phyloP scores from a whole-genome alignment of 306 rosid genomes.

The Prunus armeniaca region DNA sequence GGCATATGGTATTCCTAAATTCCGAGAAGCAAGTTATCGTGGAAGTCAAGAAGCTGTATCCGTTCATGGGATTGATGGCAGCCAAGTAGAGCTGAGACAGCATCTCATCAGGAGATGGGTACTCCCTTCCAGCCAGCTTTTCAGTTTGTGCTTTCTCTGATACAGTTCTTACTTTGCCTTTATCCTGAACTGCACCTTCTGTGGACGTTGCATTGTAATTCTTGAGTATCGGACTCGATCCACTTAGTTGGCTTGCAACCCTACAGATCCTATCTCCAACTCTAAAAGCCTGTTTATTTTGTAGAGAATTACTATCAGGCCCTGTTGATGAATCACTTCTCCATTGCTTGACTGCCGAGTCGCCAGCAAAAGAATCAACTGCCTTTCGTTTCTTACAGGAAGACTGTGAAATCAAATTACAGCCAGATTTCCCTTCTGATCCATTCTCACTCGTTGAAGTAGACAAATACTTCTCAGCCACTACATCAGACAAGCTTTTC shows the following conservation, averaged over 20 bases:
- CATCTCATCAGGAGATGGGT: conserved; percentile 41
- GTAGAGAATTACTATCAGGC: conserved; percentile 6
- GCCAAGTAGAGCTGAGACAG: conserved; percentile 43
- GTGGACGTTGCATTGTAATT: conserved; percentile 19
- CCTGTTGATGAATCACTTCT: not conserved
- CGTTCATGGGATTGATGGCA: conserved; percentile 44
- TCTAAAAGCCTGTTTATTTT: conserved; percentile 28
- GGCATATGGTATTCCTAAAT: conserved; percentile 40
- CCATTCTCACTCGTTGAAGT: conserved; percentile 21
- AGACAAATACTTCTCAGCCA: conserved; percentile 28
- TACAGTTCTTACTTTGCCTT: conserved; percentile 7
- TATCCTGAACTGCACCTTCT: conserved; percentile 4
- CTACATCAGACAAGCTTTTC: conserved; percentile 40
- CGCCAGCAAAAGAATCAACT: conserved; percentile 22
- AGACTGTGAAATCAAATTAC: conserved; percentile 9
- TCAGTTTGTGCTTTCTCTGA: conserved; percentile 19
- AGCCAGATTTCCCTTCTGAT: conserved; percentile 27
- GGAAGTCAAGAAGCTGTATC: conserved; percentile 16
- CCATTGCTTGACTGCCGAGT: conserved; percentile 7
- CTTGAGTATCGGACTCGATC: conserved; percentile 42
- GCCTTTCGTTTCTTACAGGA: conserved; percentile 41
- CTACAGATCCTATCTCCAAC: conserved; percentile 53
- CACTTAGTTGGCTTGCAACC: conserved; percentile 46
- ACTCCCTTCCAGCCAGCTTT: conserved; percentile 19
- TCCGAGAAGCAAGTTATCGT: conserved; percentile 39